Evolutionary conservation across 768 basidiomycete genomes (phyloP), one percentile per base, ranked within the genome.

Genomic region (Gautieria morchelliformis): DNA sequence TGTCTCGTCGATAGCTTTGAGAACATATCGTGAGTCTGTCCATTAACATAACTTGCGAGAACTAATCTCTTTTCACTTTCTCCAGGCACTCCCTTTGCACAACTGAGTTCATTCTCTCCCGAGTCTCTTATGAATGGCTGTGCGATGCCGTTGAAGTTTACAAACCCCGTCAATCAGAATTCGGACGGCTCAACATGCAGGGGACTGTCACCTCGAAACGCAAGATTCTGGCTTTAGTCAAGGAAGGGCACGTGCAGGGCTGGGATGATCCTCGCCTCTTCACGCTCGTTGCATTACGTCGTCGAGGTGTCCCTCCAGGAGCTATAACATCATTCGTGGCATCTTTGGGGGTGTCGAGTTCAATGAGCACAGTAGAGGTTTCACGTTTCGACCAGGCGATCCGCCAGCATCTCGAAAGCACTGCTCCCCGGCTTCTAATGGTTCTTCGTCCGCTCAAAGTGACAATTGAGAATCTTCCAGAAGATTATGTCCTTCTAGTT

Each of bases 181-280:
- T 91, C 64, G 96, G 96, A 20, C 83, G 96, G 55, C 78, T 98
- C 48, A 93, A 85, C 65, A 70, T 99, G 47, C 89, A 95, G 60
- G 96, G 96, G 32, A 94, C 94, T 17, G 84, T 99, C 70, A 93
- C 87, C 76, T 97, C 94, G 3, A 99, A 99, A 71, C 87, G 96
- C 19, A 98, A 97, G 70, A 89, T 99, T 64, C 75, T 86, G 58
- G 80, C 84, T 51, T 82, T 99, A 9, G 96, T 99, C 48, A 82
- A 87, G 48, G 83, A 88, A 61, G 80, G 81, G 6, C 80, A 89
- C 64, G 95, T 99, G 50, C 78, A 71, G 37, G 95, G 88, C 17
- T 99, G 96, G 96, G 93, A 98, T 65, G 96, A 99, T 65, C 96
- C 96, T 32, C 87, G 96, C 15, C 79, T 99, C 50, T 95, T 96